Conservation (phyloP, 108 stramenopile genomes). For the Skeletonema grethae region DNA sequence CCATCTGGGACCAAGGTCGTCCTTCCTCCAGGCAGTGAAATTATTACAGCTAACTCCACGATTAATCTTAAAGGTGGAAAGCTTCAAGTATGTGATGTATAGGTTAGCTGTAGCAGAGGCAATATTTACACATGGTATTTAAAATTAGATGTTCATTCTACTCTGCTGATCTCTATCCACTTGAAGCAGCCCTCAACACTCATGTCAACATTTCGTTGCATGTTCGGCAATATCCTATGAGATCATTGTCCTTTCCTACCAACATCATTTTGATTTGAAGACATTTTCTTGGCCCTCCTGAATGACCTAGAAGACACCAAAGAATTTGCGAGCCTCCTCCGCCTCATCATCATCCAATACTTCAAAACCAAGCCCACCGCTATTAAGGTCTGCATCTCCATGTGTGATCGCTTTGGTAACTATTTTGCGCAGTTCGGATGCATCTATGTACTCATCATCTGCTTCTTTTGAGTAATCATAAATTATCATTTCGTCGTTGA, state of each 20-base stretch:
- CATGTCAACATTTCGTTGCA: too few relatives aligned
- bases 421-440: constrained; percentile 1
- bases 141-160: background rate
- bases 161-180: background rate
- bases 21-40: background rate
- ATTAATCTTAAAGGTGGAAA: background rate
- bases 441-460: constrained; percentile 8
- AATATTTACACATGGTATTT: background rate
- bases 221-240: too few relatives aligned
- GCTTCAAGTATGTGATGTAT: background rate
- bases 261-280: too few relatives aligned
- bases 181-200: too few relatives aligned
- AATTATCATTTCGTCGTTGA: constrained; percentile 21
- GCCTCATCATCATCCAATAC: constrained; percentile 71
- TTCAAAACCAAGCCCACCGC: constrained; percentile 13
- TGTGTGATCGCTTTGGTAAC: background rate
- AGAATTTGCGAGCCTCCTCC: constrained; percentile 53
- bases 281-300: background rate
- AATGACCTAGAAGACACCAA: constrained; percentile 59
- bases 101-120: background rate
- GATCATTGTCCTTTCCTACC: too few relatives aligned
- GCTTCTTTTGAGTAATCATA: constrained; percentile 1
- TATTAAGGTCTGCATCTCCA: background rate
- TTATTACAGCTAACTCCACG: background rate
- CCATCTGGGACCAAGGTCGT: background rate